A percentile compares a stretch with the other conserved stretches of the same genome.
These are phyloP conservation scores for Thalassiosira hispida DNA, from an alignment of 352 stramenopile species.

Conservation along the genomic window DNA sequence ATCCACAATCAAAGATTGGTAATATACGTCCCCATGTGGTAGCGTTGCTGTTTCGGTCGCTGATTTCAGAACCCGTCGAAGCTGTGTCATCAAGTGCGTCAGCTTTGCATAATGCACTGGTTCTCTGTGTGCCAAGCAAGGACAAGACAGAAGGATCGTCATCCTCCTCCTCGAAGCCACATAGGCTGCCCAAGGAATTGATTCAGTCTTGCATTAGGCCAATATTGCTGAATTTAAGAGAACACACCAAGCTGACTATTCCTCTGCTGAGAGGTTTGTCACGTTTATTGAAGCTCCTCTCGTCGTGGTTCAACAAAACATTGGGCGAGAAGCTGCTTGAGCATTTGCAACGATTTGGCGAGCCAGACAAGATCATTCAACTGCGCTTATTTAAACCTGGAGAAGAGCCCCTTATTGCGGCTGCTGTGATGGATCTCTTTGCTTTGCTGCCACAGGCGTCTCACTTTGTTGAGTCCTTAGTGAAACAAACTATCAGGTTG, in stretches of 20 bases:
- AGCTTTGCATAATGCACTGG: constrained; percentile 74
- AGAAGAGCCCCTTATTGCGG: constrained; percentile 93
- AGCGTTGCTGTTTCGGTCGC: constrained; percentile 79
- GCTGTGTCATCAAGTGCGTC: constrained; percentile 65
- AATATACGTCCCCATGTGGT: constrained; percentile 62
- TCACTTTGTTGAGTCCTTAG: constrained; percentile 94
- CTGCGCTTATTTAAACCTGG: constrained; percentile 82
- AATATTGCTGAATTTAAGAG: constrained; percentile 94
- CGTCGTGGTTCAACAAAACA: constrained; percentile 97
- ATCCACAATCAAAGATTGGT: constrained; percentile 73
- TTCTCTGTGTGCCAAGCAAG: constrained; percentile 56
- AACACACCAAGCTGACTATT: constrained; percentile 96
- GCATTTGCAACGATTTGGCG: constrained; percentile 90
- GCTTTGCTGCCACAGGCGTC: constrained; percentile 92
- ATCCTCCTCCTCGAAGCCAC: constrained; percentile 8
- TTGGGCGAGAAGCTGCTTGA: constrained; percentile 97
- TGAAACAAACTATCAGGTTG: constrained; percentile 94
- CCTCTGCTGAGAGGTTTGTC: constrained; percentile 93
- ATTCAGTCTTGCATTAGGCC: constrained; percentile 94
- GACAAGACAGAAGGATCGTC: constrained; percentile 42
- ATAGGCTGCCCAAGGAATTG: constrained; percentile 92
- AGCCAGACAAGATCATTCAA: constrained; percentile 67
- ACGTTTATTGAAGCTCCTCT: constrained; percentile 92
- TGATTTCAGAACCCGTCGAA: constrained; percentile 68
- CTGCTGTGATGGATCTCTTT: constrained; percentile 96